A percentile compares a stretch with the other conserved stretches of the same genome.
Conservation (phyloP, 164 flowering plant genomes). For the Litsea cubeba region DNA sequence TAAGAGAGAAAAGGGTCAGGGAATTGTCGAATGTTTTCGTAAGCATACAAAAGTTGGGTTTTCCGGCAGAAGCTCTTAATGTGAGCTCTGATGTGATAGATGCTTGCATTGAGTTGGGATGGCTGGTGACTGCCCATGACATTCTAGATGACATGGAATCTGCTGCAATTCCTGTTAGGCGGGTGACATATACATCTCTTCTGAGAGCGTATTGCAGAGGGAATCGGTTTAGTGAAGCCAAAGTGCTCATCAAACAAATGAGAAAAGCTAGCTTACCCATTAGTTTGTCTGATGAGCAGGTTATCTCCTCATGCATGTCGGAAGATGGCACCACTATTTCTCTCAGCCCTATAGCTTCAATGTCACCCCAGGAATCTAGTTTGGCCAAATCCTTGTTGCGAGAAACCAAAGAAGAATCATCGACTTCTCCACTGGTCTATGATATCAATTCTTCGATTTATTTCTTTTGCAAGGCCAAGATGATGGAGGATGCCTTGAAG, state of each 20-base stretch:
- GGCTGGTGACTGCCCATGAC: constrained; percentile 84
- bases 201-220: constrained; percentile 48
- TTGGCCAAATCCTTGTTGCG: constrained; percentile 34
- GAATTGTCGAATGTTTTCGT: constrained; percentile 55
- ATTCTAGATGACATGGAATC: constrained; percentile 68
- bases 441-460: constrained; percentile 69
- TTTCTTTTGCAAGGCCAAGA: constrained; percentile 78
- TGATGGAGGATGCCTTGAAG: constrained; percentile 74
- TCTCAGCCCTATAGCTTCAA: constrained; percentile 3
- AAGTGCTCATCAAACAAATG: constrained; percentile 52
- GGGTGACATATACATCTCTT: constrained; percentile 34
- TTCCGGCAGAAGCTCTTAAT: constrained; percentile 16
- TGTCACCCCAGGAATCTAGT: constrained; percentile 19
- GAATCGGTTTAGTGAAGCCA: constrained; percentile 53
- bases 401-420: constrained; percentile 29
- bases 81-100: constrained; percentile 43
- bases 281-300: constrained; percentile 25
- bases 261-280: constrained; percentile 33
- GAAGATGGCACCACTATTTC: constrained; percentile 6
- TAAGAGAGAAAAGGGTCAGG: constrained; percentile 30
- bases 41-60: constrained; percentile 27
- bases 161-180: constrained; percentile 29
- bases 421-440: constrained; percentile 24
- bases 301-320: constrained; percentile 19
- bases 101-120: constrained; percentile 62